Evolutionary conservation across 345 rosid species (phyloP), one percentile per base, ranked within the genome.

Genomic region (Geranium brycei): DNA sequence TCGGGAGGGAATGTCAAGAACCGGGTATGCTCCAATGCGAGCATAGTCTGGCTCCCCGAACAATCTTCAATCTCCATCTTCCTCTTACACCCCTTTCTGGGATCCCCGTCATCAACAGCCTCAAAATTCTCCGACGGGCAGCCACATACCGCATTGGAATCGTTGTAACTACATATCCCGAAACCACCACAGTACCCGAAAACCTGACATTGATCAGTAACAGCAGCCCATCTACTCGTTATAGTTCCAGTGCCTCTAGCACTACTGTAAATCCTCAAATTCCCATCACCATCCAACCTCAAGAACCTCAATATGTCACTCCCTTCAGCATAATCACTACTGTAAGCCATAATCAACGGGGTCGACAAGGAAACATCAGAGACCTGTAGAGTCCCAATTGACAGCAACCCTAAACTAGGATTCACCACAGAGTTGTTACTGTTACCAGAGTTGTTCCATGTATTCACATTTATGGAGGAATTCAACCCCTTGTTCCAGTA

Each of bases 71-170:
- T 73, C 78, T 80, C 85, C 60, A 69, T 63, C 68, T 75, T 85
- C 68, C 86, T 79, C 80, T 60, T 79, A 75, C 95, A 87, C 40
- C 95, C 89, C 71, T 72, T 74, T 57, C 80, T 79, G 19, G 72
- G 51, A 71, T 79, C 85, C 40, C 69, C 76, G 30, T 18, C 74
- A 70, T 85, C 85, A 35, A 79, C 51, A 8, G 74, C 75, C 70
- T 76, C 85, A 69, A 88, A 88, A 71, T 88, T 88, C 73, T 68
- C 59, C 4, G 87, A 82, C 0, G 95, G 95, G 61, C 91, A 88
- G 8, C 74, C 79, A 19, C 95, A 85, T 66, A 68, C 35, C 0
- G 95, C 83, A 30, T 62, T 62, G 1, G 72, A 55, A 59, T 75
- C 82, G 4, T 67, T 73, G 41, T 85, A 83, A 31, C 82, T 79